Percentiles rank a stretch among this genome's conserved stretches.
phyloP scores from a whole-genome alignment of 2,329 filamentous ascomycete genomes.

The Orbilia brochopaga region DNA sequence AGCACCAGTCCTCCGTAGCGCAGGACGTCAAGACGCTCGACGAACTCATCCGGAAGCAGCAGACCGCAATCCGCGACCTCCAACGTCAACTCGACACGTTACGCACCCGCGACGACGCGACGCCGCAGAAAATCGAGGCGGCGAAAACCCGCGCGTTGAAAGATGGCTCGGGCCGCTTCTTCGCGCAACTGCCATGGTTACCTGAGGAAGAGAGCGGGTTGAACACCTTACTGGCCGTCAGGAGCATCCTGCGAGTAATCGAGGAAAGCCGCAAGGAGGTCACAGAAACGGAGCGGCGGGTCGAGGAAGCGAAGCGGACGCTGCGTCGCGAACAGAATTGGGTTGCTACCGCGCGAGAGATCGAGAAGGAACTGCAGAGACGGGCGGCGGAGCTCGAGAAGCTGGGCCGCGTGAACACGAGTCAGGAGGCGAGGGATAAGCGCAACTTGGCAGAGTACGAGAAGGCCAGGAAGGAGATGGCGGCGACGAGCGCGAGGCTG shows the following conservation, averaged over 20 bases:
- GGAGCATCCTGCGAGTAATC: constrained; percentile 32
- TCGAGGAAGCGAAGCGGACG: constrained; percentile 30
- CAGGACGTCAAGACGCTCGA: constrained; percentile 31
- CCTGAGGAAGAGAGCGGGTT: constrained; percentile 39
- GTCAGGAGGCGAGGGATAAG: constrained; percentile 27
- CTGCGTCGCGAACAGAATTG: constrained; percentile 29
- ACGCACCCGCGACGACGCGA: constrained; percentile 31
- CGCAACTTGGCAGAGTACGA: constrained; percentile 39
- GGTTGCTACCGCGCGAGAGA: constrained; percentile 36
- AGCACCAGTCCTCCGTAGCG: constrained; percentile 31
- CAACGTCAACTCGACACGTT: constrained; percentile 19
- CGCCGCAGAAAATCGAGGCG: constrained; percentile 23
- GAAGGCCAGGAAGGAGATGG: constrained; percentile 29
- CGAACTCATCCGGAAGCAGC: constrained; percentile 37
- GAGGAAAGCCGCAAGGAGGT: constrained; percentile 34
- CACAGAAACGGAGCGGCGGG: constrained; percentile 23
- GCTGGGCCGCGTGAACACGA: constrained; percentile 10
- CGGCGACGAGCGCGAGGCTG: constrained; percentile 14
- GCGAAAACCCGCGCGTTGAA: constrained; percentile 31
- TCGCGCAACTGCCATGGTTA: constrained; percentile 36
- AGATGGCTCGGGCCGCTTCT: constrained; percentile 30
- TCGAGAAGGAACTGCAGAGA: constrained; percentile 32
- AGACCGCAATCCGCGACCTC: constrained; percentile 30
- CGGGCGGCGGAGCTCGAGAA: constrained; percentile 33
- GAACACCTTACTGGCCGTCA: constrained; percentile 33